Base-by-base conservation (phyloP, 2,329 filamentous ascomycete genomes). In the Aureobasidium lini region DNA sequence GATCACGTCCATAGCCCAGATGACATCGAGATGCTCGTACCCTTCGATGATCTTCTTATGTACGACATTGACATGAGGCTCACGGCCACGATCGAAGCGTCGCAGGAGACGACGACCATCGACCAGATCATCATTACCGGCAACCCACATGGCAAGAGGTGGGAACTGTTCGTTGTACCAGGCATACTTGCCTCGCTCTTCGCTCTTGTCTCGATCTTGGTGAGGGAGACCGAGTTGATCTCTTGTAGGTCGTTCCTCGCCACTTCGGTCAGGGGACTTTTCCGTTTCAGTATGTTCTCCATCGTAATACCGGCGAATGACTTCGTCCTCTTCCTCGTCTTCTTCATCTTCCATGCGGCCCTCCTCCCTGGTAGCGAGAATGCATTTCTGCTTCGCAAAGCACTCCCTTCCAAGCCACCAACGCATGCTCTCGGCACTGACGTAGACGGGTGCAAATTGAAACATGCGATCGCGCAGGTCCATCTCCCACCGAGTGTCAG, bases 321-420 rank as follows among this genome's bases (percentile, higher is more conserved):
- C 67, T 37, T 73, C 72, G 40, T 75, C 71, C 57, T 72, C 70
- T 57, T 73, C 72, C 39, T 75, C 71, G 63, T 79, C 72, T 66
- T 80, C 73, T 39, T 69, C 74, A 53, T 86, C 83, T 57, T 88
- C 84, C 60, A 84, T 78, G 31, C 72, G 75, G 44, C 87, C 84
- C 65, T 87, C 84, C 62, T 92, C 88, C 40, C 83, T 82, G 0
- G 91, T 95, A 1, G 89, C 82, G 6, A 96, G 77, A 54, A 96
- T 95, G 69, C 92, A 96, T 70, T 89, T 90, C 67, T 96, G 90
- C 66, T 81, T 84, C 29, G 84, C 87, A 68, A 95, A 96, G 65
- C 91, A 91, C 66, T 94, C 90, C 4, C 86, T 78, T 0, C 92
- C 93, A 0, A 96, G 80, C 93, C 93, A 96, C 93, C 93, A 97